Conservation (phyloP, 2,329 filamentous ascomycete species). For the Didymella segeticola region DNA sequence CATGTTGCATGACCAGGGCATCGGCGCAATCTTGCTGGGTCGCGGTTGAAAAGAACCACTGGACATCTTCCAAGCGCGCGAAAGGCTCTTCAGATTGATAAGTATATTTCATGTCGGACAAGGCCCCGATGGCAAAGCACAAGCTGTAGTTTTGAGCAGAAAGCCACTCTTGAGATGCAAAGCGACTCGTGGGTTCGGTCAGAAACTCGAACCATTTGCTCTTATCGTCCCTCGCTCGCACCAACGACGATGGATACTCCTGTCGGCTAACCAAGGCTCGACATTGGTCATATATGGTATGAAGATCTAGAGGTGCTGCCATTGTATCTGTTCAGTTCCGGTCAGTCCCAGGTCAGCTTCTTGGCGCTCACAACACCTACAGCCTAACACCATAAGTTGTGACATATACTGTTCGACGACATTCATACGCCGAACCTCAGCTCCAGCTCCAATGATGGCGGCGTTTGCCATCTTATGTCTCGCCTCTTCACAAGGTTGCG, state of each 20-base stretch:
- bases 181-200: slow-evolving; percentile 12
- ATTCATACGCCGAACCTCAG: background rate
- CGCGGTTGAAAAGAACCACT: slow-evolving; percentile 14
- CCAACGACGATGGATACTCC: slow-evolving; percentile 12
- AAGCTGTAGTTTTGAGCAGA: slow-evolving; percentile 10
- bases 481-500: background rate
- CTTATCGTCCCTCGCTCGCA: slow-evolving; percentile 5
- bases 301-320: slow-evolving; percentile 8
- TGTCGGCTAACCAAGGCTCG: slow-evolving; percentile 11
- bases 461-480: background rate
- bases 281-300: slow-evolving; percentile 9
- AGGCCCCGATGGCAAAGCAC: slow-evolving; percentile 10
- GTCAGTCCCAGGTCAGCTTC: background rate
- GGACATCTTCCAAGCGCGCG: slow-evolving; percentile 12
- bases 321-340: slow-evolving; percentile 4
- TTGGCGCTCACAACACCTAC: background rate
- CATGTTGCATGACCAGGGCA: slow-evolving; percentile 13
- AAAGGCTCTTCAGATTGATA: slow-evolving; percentile 13
- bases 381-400: slow-evolving; percentile 7
- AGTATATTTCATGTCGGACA: slow-evolving; percentile 3
- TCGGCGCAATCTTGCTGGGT: slow-evolving; percentile 1
- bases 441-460: background rate
- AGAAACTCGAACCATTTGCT: slow-evolving; percentile 18
- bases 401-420: slow-evolving; percentile 4
- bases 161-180: slow-evolving; percentile 7